A percentile compares a stretch with the other conserved stretches of the same genome.
Conservation (phyloP, 192 early-diverging fungal genomes). For the Entrophospora sp. region DNA sequence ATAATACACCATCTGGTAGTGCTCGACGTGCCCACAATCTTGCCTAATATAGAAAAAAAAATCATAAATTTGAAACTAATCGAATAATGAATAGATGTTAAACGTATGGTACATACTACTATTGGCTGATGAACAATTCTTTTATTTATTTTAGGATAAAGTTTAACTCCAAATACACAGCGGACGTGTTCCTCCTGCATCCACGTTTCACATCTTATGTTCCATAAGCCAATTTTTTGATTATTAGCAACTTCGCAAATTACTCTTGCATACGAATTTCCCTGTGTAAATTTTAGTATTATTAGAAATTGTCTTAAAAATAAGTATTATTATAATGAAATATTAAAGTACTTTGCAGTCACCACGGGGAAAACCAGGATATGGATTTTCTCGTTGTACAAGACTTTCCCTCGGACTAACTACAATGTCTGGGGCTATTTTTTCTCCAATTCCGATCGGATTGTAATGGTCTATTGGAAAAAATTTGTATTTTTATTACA, state of each 20-base stretch:
- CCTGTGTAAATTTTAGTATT: not conserved
- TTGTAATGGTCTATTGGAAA: conserved; percentile 10
- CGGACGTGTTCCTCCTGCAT: conserved; percentile 1
- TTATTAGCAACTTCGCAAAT: not conserved
- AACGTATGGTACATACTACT: not conserved
- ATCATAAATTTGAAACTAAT: not conserved
- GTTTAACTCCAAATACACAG: conserved; percentile 7
- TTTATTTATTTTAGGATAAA: not conserved
- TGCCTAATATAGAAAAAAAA: conserved; percentile 10
- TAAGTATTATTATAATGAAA: not conserved
- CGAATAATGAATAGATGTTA: not conserved
- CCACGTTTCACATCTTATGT: not conserved
- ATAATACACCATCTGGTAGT: conserved; percentile 1
- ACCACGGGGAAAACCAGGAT: not conserved
- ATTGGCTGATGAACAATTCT: conserved; percentile 4
- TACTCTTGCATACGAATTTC: not conserved
- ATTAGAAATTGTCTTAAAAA: not conserved
- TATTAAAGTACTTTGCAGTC: not conserved
- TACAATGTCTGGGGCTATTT: not conserved
- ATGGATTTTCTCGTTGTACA: not conserved
- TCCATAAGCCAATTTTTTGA: not conserved
- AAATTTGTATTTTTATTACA: not conserved
- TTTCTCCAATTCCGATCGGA: not conserved
- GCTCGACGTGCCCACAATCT: conserved; percentile 10
- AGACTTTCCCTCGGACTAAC: not conserved